These are phyloP conservation scores for Iberis pinnata DNA, from an alignment of 345 rosid genomes.

Conservation along the genomic window DNA sequence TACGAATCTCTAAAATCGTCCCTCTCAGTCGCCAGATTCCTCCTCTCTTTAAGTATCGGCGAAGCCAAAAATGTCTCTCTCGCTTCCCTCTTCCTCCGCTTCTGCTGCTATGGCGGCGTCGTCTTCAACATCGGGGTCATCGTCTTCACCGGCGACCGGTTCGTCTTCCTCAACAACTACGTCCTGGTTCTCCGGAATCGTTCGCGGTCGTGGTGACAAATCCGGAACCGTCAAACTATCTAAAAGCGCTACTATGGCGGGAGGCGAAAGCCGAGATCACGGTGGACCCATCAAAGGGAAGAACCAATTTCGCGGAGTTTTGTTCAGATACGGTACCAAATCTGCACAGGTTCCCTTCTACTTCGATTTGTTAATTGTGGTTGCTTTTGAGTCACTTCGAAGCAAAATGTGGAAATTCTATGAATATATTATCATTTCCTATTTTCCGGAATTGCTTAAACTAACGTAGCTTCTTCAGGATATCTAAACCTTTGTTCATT, in stretches of 20 bases:
- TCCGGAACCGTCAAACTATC: conserved; percentile 37
- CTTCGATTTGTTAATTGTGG: conserved; percentile 7
- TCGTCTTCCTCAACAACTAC: conserved; percentile 30
- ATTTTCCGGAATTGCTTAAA: too few relatives aligned
- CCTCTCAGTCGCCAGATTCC: conserved; percentile 15
- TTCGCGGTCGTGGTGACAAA: conserved; percentile 55
- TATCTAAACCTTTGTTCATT: too few relatives aligned
- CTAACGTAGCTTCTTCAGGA: too few relatives aligned
- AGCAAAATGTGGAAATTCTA: too few relatives aligned
- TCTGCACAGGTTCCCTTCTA: conserved; percentile 54
- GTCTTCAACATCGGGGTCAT: conserved; percentile 20
- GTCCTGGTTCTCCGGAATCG: conserved; percentile 70
- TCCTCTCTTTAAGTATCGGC: background rate
- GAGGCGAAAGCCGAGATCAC: conserved; percentile 28
- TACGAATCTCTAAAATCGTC: conserved; percentile 26
- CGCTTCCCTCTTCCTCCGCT: conserved; percentile 25
- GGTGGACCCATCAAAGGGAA: conserved; percentile 68
- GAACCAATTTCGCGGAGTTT: conserved; percentile 85
- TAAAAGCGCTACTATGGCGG: conserved; percentile 28
- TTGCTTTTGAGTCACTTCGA: conserved; percentile 7
- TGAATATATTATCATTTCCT: too few relatives aligned
- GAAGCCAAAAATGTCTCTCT: conserved; percentile 26
- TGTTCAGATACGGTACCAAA: conserved; percentile 88
- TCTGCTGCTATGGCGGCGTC: conserved; percentile 16
- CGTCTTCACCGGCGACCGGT: conserved; percentile 20